A percentile compares a stretch with the other conserved stretches of the same genome.
Conservation (phyloP, 2,329 filamentous ascomycete species). For the Cladosporium sp. region DNA sequence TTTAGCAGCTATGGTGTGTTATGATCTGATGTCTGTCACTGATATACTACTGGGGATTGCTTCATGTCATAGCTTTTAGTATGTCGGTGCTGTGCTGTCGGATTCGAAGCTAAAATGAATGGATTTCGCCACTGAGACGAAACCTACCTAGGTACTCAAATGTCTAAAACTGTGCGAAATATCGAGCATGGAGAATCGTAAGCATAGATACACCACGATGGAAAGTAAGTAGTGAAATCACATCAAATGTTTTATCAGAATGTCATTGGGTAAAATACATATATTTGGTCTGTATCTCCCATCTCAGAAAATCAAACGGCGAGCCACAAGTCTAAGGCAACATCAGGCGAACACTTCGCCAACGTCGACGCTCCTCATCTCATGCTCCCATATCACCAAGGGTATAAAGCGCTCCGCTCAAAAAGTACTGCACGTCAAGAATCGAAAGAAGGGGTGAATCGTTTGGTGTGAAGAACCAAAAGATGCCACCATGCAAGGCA, state of each 20-base stretch:
- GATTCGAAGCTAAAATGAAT: neutral
- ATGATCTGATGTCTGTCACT: neutral
- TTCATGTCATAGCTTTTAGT: neutral
- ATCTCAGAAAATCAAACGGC: conserved; percentile 5
- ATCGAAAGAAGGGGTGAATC: conserved; percentile 9
- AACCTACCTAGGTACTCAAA: neutral
- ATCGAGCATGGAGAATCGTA: too few relatives aligned
- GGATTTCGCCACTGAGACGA: neutral
- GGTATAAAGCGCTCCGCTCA: conserved; percentile 20
- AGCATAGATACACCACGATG: too few relatives aligned
- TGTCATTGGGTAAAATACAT: conserved; percentile 15
- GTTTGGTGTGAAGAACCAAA: conserved; percentile 12
- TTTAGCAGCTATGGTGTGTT: neutral
- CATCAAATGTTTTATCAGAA: conserved; percentile 27
- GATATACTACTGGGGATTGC: neutral
- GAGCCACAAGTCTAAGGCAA: neutral
- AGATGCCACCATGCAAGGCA: conserved; percentile 9
- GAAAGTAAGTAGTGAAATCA: neutral
- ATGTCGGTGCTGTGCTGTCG: neutral
- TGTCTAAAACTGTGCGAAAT: neutral
- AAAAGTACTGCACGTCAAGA: conserved; percentile 20
- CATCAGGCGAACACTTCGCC: conserved; percentile 7
- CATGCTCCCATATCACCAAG: conserved; percentile 8
- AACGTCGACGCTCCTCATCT: neutral
- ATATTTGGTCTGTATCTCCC: conserved; percentile 7